Conservation (phyloP, 768 basidiomycete species). For the Boletus vermiculosoides region DNA sequence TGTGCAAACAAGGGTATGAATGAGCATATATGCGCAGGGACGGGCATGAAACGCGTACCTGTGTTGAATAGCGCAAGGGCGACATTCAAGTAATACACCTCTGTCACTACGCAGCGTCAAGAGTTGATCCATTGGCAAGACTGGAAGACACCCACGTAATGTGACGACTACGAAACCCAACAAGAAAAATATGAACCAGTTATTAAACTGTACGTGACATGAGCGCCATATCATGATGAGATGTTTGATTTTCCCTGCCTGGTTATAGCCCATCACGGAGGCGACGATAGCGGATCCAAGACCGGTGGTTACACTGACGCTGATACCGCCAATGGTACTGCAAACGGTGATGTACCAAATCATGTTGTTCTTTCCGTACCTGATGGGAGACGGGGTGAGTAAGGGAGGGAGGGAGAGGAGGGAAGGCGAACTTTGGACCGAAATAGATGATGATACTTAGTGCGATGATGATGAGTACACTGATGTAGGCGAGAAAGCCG, state of each 20-base stretch:
- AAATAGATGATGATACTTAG: slow-evolving; percentile 79
- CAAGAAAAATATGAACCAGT: slow-evolving; percentile 91
- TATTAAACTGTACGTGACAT: slow-evolving; percentile 63
- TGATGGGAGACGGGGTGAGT: slow-evolving; percentile 20
- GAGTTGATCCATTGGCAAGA: background rate
- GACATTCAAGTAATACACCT: slow-evolving; percentile 94
- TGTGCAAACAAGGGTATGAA: slow-evolving; percentile 20
- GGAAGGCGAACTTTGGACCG: slow-evolving; percentile 61
- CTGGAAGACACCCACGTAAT: slow-evolving; percentile 50
- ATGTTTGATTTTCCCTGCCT: slow-evolving; percentile 44
- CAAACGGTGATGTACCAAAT: slow-evolving; percentile 94
- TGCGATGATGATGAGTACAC: slow-evolving; percentile 61
- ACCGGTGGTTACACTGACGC: slow-evolving; percentile 92
- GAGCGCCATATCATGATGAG: background rate
- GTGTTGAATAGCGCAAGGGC: slow-evolving; percentile 96
- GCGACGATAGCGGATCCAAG: slow-evolving; percentile 90
- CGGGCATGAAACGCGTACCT: slow-evolving; percentile 42
- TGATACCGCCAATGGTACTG: slow-evolving; percentile 94
- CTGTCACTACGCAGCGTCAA: slow-evolving; percentile 55
- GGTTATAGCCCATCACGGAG: slow-evolving; percentile 70
- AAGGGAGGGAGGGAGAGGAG: background rate
- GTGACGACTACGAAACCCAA: slow-evolving; percentile 81
- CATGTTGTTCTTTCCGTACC: slow-evolving; percentile 91
- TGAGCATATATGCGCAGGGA: slow-evolving; percentile 3
- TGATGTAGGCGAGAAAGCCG: slow-evolving; percentile 72